Base-by-base conservation (phyloP, 164 flowering plant genomes). In the Brasenia schreberi region DNA sequence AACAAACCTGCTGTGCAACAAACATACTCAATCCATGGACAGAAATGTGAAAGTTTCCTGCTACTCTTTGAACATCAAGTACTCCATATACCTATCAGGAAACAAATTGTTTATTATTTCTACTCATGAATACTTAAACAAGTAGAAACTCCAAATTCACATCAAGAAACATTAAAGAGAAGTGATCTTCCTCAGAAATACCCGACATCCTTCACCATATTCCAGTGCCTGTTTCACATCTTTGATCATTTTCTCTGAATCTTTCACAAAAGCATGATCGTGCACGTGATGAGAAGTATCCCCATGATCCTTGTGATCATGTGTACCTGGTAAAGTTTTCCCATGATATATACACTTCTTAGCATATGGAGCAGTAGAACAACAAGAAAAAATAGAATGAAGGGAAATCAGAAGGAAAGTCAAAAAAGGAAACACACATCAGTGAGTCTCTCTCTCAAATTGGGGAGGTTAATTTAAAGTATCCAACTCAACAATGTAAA, bases 21-120 rank as follows among this genome's bases (percentile, higher is more conserved):
- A 88, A 90, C 27, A 92, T 84, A 71, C 88, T 95, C 67, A 95
- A 78, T 5, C 98, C 98, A 74, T 95, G 99, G 71, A 95, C 94
- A 65, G 99, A 95, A 66, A 95, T 81, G 73, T 95, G 99, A 72
- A 95, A 95, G 77, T 95, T 95, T 65, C 99, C 99, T 74, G 99
- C 99, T 77, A 95, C 99, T 64, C 99, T 84, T 79, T 95, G 99
- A 59, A 95, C 99, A 80, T 95, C 98, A 65, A 95, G 63, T 71
- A 83, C 84, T 23, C 99, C 99, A 83, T 82, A 92, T 68, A 95
- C 93, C 99, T 95, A 88, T 67, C 80, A 18, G n/a, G 27, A 45
- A 45, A 2, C 53, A 7, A 45, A 5, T 7, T 45, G 53, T 45
- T 45, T 45, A 7, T 7, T 7, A 7, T 45, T 1, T 45, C 12